Evolutionary conservation across 257 asterid genomes (phyloP).

Genomic region (Scutellaria barbata): DNA sequence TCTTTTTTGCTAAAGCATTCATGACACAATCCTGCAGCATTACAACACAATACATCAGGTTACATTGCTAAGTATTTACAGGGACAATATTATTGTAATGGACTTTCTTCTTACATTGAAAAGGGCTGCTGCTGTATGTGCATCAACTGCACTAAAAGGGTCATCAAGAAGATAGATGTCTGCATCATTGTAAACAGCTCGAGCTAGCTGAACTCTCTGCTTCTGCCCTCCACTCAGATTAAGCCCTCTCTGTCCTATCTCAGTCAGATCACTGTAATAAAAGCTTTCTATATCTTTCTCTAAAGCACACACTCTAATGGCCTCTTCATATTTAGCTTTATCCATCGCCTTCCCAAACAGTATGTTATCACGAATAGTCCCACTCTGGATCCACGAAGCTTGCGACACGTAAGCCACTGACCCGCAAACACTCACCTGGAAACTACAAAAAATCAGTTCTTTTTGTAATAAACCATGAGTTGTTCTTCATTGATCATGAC

Average conservation of each 20-base stretch:
- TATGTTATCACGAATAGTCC: slow-evolving; percentile 72
- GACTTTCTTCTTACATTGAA: slow-evolving; percentile 53
- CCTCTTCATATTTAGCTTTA: slow-evolving; percentile 52
- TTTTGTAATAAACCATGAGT: no score
- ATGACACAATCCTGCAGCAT: slow-evolving; percentile 67
- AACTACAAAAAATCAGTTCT: not conserved
- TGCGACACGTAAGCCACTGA: slow-evolving; percentile 83
- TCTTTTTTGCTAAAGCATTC: slow-evolving; percentile 66
- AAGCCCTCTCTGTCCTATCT: slow-evolving; percentile 84
- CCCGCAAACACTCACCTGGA: slow-evolving; percentile 64
- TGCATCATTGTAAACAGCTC: slow-evolving; percentile 75
- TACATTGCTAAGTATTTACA: not conserved
- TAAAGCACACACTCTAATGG: slow-evolving; percentile 59
- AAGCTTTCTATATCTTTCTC: slow-evolving; percentile 75
- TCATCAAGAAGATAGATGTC: slow-evolving; percentile 81
- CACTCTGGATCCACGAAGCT: slow-evolving; percentile 83
- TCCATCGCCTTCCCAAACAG: slow-evolving; percentile 77
- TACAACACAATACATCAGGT: not conserved
- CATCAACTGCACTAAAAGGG: slow-evolving; percentile 93
- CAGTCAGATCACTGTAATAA: slow-evolving; percentile 75
- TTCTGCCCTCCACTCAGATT: slow-evolving; percentile 91
- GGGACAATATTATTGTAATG: not conserved
- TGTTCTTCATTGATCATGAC: slow-evolving; percentile 22
- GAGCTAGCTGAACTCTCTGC: slow-evolving; percentile 84
- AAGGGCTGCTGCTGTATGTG: slow-evolving; percentile 75